Evolutionary conservation across 2,329 filamentous ascomycete species (phyloP).

Genomic region (Scedosporium boydii): DNA sequence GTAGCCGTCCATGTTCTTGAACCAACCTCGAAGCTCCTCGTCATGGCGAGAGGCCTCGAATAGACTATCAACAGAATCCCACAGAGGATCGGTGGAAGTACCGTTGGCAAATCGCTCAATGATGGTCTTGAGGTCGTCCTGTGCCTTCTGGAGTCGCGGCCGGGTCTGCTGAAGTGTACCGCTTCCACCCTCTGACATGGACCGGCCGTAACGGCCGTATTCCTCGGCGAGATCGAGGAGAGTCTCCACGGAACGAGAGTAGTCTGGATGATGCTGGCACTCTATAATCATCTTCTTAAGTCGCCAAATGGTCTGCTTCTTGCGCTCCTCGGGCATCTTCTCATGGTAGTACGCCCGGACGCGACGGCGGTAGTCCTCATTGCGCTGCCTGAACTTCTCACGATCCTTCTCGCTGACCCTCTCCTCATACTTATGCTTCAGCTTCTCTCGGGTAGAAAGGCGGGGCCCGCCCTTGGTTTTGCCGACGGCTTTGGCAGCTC

Average conservation of each 20-base stretch:
- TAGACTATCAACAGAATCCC: conserved; percentile 74
- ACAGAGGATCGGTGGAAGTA: conserved; percentile 79
- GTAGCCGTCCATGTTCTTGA: conserved; percentile 67
- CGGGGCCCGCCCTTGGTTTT: conserved; percentile 26
- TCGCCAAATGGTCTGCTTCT: conserved; percentile 84
- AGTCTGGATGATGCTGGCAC: conserved; percentile 91
- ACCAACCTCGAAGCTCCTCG: conserved; percentile 81
- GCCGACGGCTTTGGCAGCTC: conserved; percentile 31
- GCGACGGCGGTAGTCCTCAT: conserved; percentile 34
- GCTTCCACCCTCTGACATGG: conserved; percentile 52
- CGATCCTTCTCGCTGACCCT: conserved; percentile 59
- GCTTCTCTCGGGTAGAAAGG: conserved; percentile 27
- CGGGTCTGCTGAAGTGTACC: conserved; percentile 66
- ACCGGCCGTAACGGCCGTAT: conserved; percentile 68
- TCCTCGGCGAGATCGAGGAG: conserved; percentile 75
- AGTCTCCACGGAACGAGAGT: conserved; percentile 83
- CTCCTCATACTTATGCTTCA: conserved; percentile 48
- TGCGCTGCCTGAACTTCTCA: conserved; percentile 33
- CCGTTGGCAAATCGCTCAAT: conserved; percentile 94
- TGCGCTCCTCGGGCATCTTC: conserved; percentile 88
- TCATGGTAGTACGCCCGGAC: conserved; percentile 67
- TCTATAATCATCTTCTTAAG: conserved; percentile 97
- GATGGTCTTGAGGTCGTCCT: conserved; percentile 73
- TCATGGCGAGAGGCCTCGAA: conserved; percentile 83
- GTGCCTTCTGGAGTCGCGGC: conserved; percentile 57